These are phyloP conservation scores for Ciborinia camelliae DNA, from an alignment of 2,329 filamentous ascomycete species.

Conservation along the genomic window DNA sequence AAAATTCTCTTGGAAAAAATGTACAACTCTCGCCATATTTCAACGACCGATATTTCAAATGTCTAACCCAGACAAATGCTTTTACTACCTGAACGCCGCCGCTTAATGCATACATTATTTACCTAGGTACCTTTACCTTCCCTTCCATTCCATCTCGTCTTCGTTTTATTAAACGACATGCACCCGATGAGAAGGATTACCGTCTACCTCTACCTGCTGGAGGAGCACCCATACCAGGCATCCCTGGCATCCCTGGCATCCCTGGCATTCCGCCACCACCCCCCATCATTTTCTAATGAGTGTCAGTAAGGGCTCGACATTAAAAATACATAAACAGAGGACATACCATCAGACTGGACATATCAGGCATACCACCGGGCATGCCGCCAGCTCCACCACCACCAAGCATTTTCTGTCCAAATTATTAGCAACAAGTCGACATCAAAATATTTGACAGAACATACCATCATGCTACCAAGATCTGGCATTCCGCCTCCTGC, in stretches of 20 bases:
- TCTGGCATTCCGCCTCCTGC: slow-evolving; percentile 69
- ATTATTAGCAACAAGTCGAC: neutral
- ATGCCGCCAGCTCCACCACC: slow-evolving; percentile 55
- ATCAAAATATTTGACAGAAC: neutral
- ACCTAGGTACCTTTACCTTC: slow-evolving; percentile 7
- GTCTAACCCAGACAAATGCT: neutral
- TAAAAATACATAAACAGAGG: neutral
- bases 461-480: slow-evolving; percentile 72
- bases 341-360: slow-evolving; percentile 42
- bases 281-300: slow-evolving; percentile 48
- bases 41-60: slow-evolving; percentile 2
- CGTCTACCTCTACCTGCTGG: slow-evolving; percentile 33
- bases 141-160: neutral
- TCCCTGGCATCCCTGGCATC: slow-evolving; percentile 49
- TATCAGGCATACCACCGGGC: slow-evolving; percentile 59
- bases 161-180: slow-evolving; percentile 6
- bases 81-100: slow-evolving; percentile 16
- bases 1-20: neutral
- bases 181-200: slow-evolving; percentile 16
- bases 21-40: neutral
- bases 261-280: slow-evolving; percentile 46
- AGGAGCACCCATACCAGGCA: slow-evolving; percentile 32
- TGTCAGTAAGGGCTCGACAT: neutral
- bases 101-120: slow-evolving; percentile 20
- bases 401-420: slow-evolving; percentile 69